Conservation (phyloP, 495 filamentous ascomycete species). For the Hyaloscypha hepaticicola region DNA sequence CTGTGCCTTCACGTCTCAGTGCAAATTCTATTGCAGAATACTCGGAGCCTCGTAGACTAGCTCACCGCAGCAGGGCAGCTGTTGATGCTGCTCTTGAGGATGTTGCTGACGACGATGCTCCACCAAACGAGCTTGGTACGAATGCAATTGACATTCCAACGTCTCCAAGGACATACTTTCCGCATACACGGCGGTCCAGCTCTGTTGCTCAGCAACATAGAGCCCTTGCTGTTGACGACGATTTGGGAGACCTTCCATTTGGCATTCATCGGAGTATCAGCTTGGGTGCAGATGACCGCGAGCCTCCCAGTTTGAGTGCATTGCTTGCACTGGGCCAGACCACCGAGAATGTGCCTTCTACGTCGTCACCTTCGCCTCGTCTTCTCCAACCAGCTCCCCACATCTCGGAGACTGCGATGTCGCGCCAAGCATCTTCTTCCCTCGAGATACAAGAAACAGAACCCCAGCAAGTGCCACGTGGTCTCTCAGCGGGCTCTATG, state of each 20-base stretch:
- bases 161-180: constrained; percentile 64
- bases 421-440: constrained; percentile 44
- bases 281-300: constrained; percentile 66
- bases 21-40: constrained; percentile 85
- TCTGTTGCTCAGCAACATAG: constrained; percentile 74
- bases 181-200: constrained; percentile 66
- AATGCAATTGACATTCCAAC: constrained; percentile 82
- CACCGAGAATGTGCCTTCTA: constrained; percentile 27
- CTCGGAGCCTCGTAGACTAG: constrained; percentile 39
- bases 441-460: constrained; percentile 37
- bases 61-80: constrained; percentile 26
- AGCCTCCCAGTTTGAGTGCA: constrained; percentile 56
- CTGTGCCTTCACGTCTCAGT: constrained; percentile 87
- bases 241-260: constrained; percentile 62
- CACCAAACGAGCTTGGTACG: constrained; percentile 49
- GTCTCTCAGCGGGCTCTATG: constrained; percentile 25
- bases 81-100: constrained; percentile 28
- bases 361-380: constrained; percentile 33
- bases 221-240: constrained; percentile 48
- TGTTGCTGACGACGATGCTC: constrained; percentile 44
- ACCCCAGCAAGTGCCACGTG: constrained; percentile 25
- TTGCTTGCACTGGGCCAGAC: constrained; percentile 50
- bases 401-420: constrained; percentile 41
- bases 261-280: constrained; percentile 72
- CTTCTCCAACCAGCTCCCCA: constrained; percentile 47